These are phyloP conservation scores for Escovopsis sp. DNA, from an alignment of 2,329 filamentous ascomycete species.

Conservation along the genomic window DNA sequence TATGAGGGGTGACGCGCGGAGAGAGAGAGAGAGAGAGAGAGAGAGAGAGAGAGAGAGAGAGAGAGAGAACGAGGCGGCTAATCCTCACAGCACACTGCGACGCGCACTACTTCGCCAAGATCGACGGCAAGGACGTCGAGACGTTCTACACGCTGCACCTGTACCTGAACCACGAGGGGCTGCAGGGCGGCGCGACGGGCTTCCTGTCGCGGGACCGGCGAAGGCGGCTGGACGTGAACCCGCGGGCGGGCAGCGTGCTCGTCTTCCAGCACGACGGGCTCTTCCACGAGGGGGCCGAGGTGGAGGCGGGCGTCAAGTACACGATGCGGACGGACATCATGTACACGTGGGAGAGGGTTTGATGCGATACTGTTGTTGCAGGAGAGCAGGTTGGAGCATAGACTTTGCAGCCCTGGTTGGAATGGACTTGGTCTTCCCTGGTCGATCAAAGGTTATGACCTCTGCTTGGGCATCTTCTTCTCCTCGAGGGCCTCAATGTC, in stretches of 20 bases:
- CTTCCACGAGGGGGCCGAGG: conserved; percentile 37
- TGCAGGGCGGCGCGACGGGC: conserved; percentile 39
- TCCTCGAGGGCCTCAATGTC: conserved; percentile 73
- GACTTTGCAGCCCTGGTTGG: too few relatives aligned
- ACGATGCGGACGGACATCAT: conserved; percentile 41
- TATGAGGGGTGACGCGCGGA: too few relatives aligned
- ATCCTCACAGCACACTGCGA: conserved; percentile 46
- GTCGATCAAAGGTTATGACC: conserved; percentile 8
- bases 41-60: too few relatives aligned
- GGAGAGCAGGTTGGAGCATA: neutral
- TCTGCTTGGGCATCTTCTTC: conserved; percentile 39
- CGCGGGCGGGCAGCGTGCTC: conserved; percentile 40
- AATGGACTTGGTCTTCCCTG: too few relatives aligned
- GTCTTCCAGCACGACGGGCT: conserved; percentile 42
- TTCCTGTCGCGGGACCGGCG: conserved; percentile 30
- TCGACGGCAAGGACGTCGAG: conserved; percentile 27
- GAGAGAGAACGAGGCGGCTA: neutral
- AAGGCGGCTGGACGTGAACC: conserved; percentile 35
- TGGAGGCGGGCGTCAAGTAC: conserved; percentile 36
- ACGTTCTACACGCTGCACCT: conserved; percentile 41
- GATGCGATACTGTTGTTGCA: neutral
- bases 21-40: too few relatives aligned
- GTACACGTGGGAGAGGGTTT: conserved; percentile 23
- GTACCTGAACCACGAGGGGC: conserved; percentile 22
- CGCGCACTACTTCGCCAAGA: conserved; percentile 39